Evolutionary conservation across 345 rosid genomes (phyloP).

Genomic region (Heritiera fomes): DNA sequence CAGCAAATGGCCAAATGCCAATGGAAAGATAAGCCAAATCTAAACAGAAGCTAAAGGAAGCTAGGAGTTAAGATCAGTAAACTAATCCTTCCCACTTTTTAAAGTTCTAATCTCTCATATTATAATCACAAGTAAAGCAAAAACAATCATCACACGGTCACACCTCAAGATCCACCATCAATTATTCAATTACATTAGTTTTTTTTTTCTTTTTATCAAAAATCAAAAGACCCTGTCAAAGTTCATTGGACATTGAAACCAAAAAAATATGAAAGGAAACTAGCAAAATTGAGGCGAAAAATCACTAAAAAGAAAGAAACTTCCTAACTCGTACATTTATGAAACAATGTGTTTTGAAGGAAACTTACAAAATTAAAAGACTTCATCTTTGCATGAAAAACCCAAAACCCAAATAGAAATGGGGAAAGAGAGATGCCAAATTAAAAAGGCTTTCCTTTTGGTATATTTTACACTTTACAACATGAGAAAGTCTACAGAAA

Average conservation of each 20-base stretch:
- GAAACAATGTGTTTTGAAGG: conserved; percentile 5
- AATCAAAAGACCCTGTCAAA: conserved; percentile 1
- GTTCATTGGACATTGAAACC: conserved; percentile 13
- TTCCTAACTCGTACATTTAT: neutral
- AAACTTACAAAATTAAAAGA: conserved; percentile 36
- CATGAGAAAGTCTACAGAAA: conserved; percentile 25
- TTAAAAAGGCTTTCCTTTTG: conserved; percentile 3
- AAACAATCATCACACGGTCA: conserved; percentile 16
- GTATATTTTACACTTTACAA: neutral
- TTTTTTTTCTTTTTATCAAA: neutral
- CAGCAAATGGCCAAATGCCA: no score
- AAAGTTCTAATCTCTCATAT: neutral
- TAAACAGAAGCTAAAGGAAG: neutral
- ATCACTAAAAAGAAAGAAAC: neutral
- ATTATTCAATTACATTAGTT: neutral
- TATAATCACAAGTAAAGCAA: conserved; percentile 5
- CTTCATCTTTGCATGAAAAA: conserved; percentile 37
- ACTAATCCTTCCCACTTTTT: neutral
- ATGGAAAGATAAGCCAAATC: no score
- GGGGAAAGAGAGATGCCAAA: neutral
- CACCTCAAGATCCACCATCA: conserved; percentile 5
- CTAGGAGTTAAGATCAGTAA: neutral
- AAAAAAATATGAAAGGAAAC: neutral
- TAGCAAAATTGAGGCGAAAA: neutral
- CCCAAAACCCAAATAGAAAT: neutral